These are phyloP conservation scores for Aspergillus panamensis DNA, from an alignment of 495 filamentous ascomycete genomes.

Conservation along the genomic window DNA sequence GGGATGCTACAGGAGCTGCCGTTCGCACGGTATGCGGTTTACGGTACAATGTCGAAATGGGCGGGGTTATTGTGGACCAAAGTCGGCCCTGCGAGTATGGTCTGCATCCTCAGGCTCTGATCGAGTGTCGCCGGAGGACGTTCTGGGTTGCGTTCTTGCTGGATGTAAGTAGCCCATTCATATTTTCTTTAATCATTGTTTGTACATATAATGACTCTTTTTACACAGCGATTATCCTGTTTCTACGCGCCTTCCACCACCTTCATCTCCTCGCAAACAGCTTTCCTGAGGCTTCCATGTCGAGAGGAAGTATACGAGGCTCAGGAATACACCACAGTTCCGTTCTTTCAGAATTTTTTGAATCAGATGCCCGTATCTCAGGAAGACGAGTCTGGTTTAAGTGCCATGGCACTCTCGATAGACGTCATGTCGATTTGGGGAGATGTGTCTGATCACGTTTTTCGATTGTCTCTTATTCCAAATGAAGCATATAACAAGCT, in stretches of 20 bases:
- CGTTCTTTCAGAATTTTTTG: conserved; percentile 53
- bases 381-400: conserved; percentile 36
- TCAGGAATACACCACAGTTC: conserved; percentile 47
- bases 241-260: conserved; percentile 47
- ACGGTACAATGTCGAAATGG: conserved; percentile 59
- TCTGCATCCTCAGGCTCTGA: conserved; percentile 52
- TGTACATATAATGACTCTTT: background rate
- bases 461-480: conserved; percentile 50
- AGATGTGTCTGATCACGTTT: conserved; percentile 56
- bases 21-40: conserved; percentile 55
- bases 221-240: conserved; percentile 51
- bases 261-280: conserved; percentile 48
- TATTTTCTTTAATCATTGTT: conserved; percentile 2
- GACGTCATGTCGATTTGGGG: conserved; percentile 61
- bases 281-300: conserved; percentile 61
- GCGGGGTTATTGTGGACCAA: conserved; percentile 45
- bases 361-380: conserved; percentile 27
- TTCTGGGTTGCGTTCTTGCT: conserved; percentile 65
- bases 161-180: conserved; percentile 45
- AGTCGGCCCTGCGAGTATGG: conserved; percentile 51
- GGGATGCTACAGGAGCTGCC: conserved; percentile 58
- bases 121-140: conserved; percentile 62
- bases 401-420: conserved; percentile 58
- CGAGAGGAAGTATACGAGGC: conserved; percentile 55
- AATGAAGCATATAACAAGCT: conserved; percentile 36